Evolutionary conservation across 1,284 basidiomycete genomes (phyloP).

Genomic region (Puccinia novopanici): DNA sequence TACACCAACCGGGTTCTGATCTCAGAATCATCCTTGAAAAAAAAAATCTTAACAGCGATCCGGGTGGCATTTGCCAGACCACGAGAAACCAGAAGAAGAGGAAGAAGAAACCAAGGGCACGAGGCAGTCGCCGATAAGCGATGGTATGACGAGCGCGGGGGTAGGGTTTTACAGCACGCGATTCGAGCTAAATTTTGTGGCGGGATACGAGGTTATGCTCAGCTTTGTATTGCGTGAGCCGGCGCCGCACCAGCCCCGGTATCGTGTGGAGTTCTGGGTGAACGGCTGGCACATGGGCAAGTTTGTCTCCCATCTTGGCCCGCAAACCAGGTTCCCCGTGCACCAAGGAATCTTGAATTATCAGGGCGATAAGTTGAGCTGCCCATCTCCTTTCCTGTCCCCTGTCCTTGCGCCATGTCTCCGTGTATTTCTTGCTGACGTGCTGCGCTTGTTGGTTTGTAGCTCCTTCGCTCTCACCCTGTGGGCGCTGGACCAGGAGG

Average conservation of each 20-base stretch:
- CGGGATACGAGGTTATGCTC: constrained; percentile 43
- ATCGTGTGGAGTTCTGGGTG: constrained; percentile 72
- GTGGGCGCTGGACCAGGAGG: constrained; percentile 40
- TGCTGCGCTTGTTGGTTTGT: background rate
- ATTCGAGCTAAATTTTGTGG: constrained; percentile 11
- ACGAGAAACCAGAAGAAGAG: background rate
- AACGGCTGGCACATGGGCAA: constrained; percentile 88
- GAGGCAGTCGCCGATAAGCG: constrained; percentile 13
- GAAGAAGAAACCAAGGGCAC: background rate
- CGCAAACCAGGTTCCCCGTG: constrained; percentile 75
- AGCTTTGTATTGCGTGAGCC: constrained; percentile 33
- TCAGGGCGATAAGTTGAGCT: constrained; percentile 67
- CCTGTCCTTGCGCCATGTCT: background rate
- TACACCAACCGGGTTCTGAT: background rate
- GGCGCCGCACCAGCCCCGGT: constrained; percentile 56
- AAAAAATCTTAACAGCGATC: constrained; percentile 16
- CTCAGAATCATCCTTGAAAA: background rate
- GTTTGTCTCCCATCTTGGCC: constrained; percentile 70
- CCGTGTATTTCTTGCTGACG: background rate
- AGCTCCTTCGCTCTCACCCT: constrained; percentile 33
- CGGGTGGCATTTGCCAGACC: constrained; percentile 44
- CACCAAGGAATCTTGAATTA: constrained; percentile 74
- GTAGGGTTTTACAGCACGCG: constrained; percentile 46
- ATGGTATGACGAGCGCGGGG: constrained; percentile 30
- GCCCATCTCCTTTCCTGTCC: constrained; percentile 2